Conservation (phyloP, 345 rosid species). For the Populus tremula region DNA sequence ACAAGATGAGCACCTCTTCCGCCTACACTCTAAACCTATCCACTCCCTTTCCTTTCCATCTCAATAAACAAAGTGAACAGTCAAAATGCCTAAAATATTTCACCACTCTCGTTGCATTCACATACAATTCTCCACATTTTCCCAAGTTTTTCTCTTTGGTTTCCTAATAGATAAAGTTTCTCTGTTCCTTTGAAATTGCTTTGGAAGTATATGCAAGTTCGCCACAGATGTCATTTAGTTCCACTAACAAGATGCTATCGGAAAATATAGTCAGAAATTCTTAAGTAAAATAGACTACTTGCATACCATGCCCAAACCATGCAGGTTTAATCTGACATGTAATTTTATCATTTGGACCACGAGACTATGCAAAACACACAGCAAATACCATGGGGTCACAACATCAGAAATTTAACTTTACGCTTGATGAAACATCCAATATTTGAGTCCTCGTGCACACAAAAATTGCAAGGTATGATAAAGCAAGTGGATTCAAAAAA, state of each 20-base stretch:
- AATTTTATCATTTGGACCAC: not conserved
- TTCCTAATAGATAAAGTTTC: not conserved
- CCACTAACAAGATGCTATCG: not conserved
- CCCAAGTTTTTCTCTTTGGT: not conserved
- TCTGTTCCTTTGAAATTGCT: not conserved
- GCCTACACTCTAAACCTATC: too few species aligned
- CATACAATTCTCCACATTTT: too few species aligned
- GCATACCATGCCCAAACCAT: not conserved
- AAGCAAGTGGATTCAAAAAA: not conserved
- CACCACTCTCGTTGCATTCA: not conserved
- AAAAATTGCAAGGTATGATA: not conserved
- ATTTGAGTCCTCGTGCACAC: not conserved
- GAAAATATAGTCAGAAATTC: not conserved
- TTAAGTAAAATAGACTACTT: not conserved
- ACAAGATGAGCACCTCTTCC: too few species aligned
- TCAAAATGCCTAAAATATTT: not conserved
- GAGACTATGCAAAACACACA: not conserved
- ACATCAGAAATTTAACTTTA: not conserved
- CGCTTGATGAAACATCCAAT: not conserved
- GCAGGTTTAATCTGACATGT: not conserved
- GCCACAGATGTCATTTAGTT: not conserved
- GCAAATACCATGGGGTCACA: not conserved
- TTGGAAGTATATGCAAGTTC: not conserved
- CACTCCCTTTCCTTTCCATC: not conserved
- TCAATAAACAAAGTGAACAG: not conserved